These are phyloP conservation scores for Cercospora beticola DNA, from an alignment of 2,329 filamentous ascomycete species.

Conservation along the genomic window DNA sequence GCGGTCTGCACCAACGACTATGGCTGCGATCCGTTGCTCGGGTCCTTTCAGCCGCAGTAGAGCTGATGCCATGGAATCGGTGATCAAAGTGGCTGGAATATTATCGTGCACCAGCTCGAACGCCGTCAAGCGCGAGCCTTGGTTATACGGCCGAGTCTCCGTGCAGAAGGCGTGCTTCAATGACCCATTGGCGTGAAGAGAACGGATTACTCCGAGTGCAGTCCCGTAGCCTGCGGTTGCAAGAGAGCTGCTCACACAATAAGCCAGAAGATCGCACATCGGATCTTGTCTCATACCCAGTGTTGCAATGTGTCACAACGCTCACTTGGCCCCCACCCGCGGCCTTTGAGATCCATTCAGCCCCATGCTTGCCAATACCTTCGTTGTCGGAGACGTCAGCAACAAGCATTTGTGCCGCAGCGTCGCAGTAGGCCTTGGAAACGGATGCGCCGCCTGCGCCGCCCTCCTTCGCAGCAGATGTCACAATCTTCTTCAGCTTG, in stretches of 20 bases:
- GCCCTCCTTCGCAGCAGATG: conserved; percentile 47
- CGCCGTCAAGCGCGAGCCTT: conserved; percentile 89
- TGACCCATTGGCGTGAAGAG: conserved; percentile 64
- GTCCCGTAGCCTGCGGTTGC: conserved; percentile 98
- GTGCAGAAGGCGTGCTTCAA: conserved; percentile 90
- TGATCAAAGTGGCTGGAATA: conserved; percentile 88
- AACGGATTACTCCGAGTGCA: conserved; percentile 88
- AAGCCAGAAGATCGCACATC: conserved; percentile 28
- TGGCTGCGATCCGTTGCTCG: conserved; percentile 70
- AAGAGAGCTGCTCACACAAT: conserved; percentile 61
- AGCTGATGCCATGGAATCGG: conserved; percentile 93
- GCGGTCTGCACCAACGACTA: conserved; percentile 91
- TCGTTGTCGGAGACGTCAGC: conserved; percentile 87
- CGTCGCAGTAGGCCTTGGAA: conserved; percentile 68
- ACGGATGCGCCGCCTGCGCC: conserved; percentile 56
- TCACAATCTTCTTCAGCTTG: conserved; percentile 69
- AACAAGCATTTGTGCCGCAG: conserved; percentile 81
- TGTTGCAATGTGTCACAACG: conserved; percentile 98
- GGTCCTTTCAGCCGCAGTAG: conserved; percentile 66
- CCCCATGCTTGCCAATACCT: conserved; percentile 78
- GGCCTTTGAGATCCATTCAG: conserved; percentile 73
- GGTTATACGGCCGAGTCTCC: conserved; percentile 96
- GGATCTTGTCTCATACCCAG: conserved; percentile 58
- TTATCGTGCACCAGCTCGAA: conserved; percentile 94
- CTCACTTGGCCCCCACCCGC: conserved; percentile 61